Base-by-base conservation (phyloP, 805 yeast species). In the Pichia pseudocactophila region DNA sequence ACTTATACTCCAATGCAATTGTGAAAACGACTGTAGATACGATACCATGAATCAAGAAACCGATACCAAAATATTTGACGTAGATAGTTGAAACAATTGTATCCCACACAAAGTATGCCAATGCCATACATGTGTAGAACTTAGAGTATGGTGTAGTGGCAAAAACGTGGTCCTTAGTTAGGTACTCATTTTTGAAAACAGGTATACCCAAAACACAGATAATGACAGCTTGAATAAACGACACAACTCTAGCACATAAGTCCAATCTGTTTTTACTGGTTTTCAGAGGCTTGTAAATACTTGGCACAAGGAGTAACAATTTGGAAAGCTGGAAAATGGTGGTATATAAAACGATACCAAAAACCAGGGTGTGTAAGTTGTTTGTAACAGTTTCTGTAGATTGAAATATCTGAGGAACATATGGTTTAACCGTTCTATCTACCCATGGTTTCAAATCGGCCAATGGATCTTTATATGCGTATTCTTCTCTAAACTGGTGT, bases 71-170 rank as follows among this genome's bases (percentile, higher is more conserved):
- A 38, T 52, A 52, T 4, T 48, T 37, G 9, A 63, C 45, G 39
- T 56, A 60, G 20, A 46, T 44, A 10, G 52, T 30, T 5, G 65
- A 63, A 30, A 60, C 45, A 30, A 56, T 20, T 3, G 64, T 48
- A 42, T 64, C 69, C 67, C 67, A 64, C 19, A 64, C 50, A 38
- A 64, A 64, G 45, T 64, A 64, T 22, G 60, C 56, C 30, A 57
- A 46, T 7, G 66, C 69, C 47, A 62, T 45, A 4, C 60, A 36
- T 10, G 46, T 36, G 43, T 61, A 54, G 40, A 61, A 53, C 13
- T 50, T 50, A 2, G 61, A 51, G 39, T 62, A 64, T 16, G 69
- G 69, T 2, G 62, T 57, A 2, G 51, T 42, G 2, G 63, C 63
- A 49, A 61, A 63, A 13, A 64, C 50, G 22, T 54, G 59, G 39